phyloP scores from a whole-genome alignment of 1,284 basidiomycete genomes.

The Sanguinoderma infundibulare region DNA sequence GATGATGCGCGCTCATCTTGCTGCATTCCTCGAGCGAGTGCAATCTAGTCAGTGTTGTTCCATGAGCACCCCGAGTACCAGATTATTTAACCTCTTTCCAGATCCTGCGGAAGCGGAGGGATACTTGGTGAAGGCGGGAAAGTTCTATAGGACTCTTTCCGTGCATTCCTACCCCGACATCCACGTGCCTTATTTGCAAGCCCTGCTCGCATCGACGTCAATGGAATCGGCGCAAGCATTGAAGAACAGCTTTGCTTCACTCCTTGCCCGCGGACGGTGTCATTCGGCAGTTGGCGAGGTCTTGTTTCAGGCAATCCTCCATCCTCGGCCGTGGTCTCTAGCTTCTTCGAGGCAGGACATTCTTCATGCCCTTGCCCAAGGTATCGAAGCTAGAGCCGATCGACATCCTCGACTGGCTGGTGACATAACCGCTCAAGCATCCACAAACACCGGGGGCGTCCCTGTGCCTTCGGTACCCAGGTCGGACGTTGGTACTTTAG shows the following conservation, averaged over 20 bases:
- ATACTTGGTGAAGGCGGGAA: conserved; percentile 25
- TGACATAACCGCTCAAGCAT: no score
- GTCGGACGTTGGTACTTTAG: background rate
- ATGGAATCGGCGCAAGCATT: conserved; percentile 13
- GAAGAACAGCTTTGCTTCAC: conserved; percentile 11
- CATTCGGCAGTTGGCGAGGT: conserved; percentile 32
- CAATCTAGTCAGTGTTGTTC: conserved; percentile 2
- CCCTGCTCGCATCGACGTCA: conserved; percentile 22
- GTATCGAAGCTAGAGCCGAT: background rate
- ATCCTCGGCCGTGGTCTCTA: background rate
- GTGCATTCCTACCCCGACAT: conserved; percentile 19
- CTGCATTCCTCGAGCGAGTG: conserved; percentile 9
- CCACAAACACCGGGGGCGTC: background rate
- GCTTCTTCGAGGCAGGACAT: conserved; percentile 7
- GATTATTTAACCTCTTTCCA: conserved; percentile 5
- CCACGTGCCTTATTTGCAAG: conserved; percentile 31
- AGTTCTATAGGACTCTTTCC: conserved; percentile 27
- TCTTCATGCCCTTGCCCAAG: conserved; percentile 12
- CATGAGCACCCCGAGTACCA: no score
- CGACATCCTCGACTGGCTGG: background rate
- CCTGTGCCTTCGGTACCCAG: no score
- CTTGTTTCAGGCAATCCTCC: conserved; percentile 34
- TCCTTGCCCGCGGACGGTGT: conserved; percentile 19
- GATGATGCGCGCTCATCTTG: conserved; percentile 44
- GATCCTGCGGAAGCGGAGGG: conserved; percentile 21